phyloP scores from a whole-genome alignment of 73 alveolate species.

The Diophrys sp. region DNA sequence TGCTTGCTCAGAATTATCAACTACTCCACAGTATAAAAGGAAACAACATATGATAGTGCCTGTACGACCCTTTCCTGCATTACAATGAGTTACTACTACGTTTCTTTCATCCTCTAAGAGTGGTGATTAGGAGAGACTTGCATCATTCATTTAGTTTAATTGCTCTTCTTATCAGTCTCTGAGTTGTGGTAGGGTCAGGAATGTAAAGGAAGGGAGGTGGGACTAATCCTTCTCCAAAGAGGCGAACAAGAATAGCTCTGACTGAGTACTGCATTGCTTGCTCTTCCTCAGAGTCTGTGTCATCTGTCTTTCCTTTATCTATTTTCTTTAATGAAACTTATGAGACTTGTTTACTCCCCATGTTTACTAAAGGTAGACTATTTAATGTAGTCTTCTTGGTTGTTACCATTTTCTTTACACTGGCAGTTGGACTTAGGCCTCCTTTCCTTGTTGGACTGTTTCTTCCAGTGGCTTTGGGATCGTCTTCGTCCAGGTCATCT shows the following conservation, averaged over 20 bases:
- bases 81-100: conserved; percentile 70
- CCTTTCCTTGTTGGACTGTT: not conserved
- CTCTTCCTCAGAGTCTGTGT: not conserved
- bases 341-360: no score
- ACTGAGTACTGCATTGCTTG: not conserved
- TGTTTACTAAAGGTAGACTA: no score
- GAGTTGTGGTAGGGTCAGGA: not conserved
- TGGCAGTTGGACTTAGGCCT: not conserved
- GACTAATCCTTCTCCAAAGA: not conserved
- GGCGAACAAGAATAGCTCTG: not conserved
- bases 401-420: not conserved
- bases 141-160: not conserved
- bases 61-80: conserved; percentile 86
- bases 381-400: no score
- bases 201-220: not conserved
- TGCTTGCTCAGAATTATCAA: conserved; percentile 54
- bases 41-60: conserved; percentile 77
- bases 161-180: not conserved
- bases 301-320: not conserved
- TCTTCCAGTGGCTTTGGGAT: not conserved
- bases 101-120: conserved; percentile 48
- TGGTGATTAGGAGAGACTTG: no score
- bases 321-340: no score
- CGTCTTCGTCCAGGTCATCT: not conserved
- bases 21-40: conserved; percentile 63